Evolutionary conservation across 441 rosid species (phyloP).

Genomic region (Erysimum cheiri): DNA sequence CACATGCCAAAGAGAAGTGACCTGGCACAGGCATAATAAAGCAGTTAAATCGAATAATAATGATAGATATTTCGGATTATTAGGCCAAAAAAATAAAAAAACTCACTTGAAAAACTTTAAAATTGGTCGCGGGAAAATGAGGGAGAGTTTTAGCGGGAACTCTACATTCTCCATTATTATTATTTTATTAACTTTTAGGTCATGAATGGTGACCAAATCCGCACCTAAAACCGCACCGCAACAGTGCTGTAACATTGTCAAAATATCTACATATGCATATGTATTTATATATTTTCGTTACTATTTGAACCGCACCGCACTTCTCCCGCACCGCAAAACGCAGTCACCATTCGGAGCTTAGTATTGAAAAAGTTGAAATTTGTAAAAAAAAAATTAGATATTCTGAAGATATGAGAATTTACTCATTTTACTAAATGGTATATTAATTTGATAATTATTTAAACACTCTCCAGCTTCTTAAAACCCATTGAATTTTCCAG

Average conservation of each 20-base stretch:
- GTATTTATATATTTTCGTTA: no score
- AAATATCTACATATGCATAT: no score
- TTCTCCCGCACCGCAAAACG: no score
- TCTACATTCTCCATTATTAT: neutral
- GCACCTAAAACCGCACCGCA: no score
- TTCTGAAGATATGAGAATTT: neutral
- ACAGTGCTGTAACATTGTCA: no score
- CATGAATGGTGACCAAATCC: no score
- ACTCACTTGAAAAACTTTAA: neutral
- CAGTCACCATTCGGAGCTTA: no score
- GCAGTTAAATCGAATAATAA: neutral
- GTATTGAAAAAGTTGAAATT: neutral
- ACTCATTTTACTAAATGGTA: neutral
- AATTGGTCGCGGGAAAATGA: conserved; percentile 30
- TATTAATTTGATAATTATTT: neutral
- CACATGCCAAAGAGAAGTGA: neutral
- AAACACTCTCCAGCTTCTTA: neutral
- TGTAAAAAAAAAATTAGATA: neutral
- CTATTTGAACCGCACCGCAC: no score
- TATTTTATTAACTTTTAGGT: neutral
- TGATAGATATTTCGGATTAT: neutral
- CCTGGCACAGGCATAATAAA: neutral
- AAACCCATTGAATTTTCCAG: neutral
- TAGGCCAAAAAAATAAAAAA: no score
- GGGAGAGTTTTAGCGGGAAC: conserved; percentile 26